These are phyloP conservation scores for Giardia muris DNA, from an alignment of 208 protist genomes.

Conservation along the genomic window DNA sequence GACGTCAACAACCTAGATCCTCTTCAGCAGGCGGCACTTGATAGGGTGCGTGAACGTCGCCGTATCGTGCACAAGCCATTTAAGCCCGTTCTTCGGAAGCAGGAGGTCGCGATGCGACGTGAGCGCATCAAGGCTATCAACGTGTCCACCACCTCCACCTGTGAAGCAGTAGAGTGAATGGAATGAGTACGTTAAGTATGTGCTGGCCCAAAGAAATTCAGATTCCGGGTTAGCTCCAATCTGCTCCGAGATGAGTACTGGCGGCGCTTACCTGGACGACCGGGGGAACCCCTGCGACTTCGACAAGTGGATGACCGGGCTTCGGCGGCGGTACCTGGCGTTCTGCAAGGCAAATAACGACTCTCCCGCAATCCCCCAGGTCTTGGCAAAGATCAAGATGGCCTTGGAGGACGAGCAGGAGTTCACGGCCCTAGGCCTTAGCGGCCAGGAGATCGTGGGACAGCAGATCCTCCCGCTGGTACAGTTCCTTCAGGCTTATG, in stretches of 20 bases:
- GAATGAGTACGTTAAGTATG: too few relatives aligned
- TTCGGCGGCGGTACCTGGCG: neutral
- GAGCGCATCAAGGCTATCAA: neutral
- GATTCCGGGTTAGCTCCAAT: too few relatives aligned
- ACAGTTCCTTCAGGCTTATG: neutral
- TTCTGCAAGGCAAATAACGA: constrained; percentile 1
- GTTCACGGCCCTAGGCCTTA: neutral
- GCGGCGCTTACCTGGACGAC: neutral
- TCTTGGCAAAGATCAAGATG: neutral
- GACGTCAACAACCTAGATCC: neutral
- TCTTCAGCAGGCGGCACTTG: neutral
- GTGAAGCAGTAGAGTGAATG: too few relatives aligned
- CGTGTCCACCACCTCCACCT: too few relatives aligned
- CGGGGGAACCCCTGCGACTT: neutral
- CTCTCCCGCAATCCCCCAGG: neutral
- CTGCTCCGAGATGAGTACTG: too few relatives aligned
- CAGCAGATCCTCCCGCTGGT: neutral
- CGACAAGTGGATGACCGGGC: neutral
- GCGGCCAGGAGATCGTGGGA: neutral
- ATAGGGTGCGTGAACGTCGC: neutral
- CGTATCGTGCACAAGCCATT: neutral
- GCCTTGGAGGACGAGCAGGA: neutral
- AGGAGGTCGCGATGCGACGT: neutral
- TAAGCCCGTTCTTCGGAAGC: neutral
- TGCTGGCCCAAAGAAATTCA: too few relatives aligned